Base-by-base conservation (phyloP, 2,329 filamentous ascomycete species). In the Colletotrichum sp. region DNA sequence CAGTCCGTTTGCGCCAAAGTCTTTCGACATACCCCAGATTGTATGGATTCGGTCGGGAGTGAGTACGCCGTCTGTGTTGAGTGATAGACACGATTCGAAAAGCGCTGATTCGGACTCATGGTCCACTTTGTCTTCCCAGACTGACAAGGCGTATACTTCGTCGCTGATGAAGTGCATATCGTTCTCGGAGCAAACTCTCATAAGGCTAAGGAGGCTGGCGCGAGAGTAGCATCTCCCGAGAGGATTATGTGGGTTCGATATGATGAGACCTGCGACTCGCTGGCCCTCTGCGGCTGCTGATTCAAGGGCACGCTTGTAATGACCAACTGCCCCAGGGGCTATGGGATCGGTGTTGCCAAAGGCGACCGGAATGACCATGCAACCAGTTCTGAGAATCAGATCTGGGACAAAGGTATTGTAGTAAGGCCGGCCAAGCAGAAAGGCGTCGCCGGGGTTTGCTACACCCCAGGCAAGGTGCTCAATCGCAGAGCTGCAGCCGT, bases 361-460 rank as follows among this genome's bases (percentile, higher is more conserved):
- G 7, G 72, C 48, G n/a, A 71, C 72, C 34, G 32, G 60, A n/a
- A 71, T 60, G 13, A 74, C 43, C 34, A 66, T 82, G 1, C 86
- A 81, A 0, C 85, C 85, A 4, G 87, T 85, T 2, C 89, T 84
- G 18, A 84, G 79, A 0, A 82, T 82, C 0, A 90, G 81, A 76
- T 90, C 89, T 0, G 84, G 81, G 0, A 87, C 79, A 76, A 90
- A 90, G 0, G 86, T 85, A 0, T 87, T 87, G 65, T 91, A 90
- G 75, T 85, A 86, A 1, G 86, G 86, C 21, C 83, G 81, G 0
- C 86, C 86, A 1, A 88, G 80, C 1, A 88, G 79, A 26, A 87
- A 82, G 0, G 80, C 82, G 6, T 87, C 85, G 2, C 85, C 86
- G 0, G 84, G 82, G 71, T 87, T 82, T 0, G 83, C 83, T 34